A percentile compares a stretch with the other conserved stretches of the same genome.
Evolutionary conservation across 352 stramenopile genomes (phyloP).

Genomic region (Pythium utonaiense): DNA sequence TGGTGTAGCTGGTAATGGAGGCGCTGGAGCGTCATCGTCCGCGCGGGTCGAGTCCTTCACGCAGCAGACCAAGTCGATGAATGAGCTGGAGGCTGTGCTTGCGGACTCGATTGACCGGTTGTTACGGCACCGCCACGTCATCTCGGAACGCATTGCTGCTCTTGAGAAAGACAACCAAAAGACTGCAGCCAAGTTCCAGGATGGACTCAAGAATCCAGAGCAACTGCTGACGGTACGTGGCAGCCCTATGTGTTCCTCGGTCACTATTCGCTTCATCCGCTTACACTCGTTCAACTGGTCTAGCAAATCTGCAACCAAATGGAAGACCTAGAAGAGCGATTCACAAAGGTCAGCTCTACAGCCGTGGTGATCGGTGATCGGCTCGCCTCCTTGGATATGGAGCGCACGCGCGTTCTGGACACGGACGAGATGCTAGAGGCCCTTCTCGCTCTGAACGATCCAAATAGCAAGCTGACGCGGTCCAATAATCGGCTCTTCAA

Average conservation of each 20-base stretch:
- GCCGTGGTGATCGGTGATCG: constrained; percentile 69
- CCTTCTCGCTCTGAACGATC: constrained; percentile 67
- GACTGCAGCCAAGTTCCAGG: constrained; percentile 53
- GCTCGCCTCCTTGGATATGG: constrained; percentile 59
- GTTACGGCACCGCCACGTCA: constrained; percentile 48
- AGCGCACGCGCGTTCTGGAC: constrained; percentile 62
- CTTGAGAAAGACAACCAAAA: constrained; percentile 65
- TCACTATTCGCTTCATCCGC: not conserved
- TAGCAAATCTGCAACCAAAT: constrained; percentile 71
- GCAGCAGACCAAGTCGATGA: constrained; percentile 57
- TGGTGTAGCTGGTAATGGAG: not conserved
- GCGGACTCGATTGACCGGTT: constrained; percentile 55
- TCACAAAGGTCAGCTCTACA: constrained; percentile 84
- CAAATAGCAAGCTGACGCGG: constrained; percentile 42
- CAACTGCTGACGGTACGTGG: constrained; percentile 44
- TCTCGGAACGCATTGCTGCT: constrained; percentile 50
- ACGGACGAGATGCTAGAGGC: constrained; percentile 79
- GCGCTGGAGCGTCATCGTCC: not conserved
- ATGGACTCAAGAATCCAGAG: constrained; percentile 58
- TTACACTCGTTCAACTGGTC: not conserved
- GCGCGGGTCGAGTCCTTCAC: constrained; percentile 33
- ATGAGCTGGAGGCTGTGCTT: constrained; percentile 62
- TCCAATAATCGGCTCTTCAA: constrained; percentile 63
- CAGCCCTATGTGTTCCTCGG: not conserved
- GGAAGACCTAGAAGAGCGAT: constrained; percentile 81